phyloP scores from a whole-genome alignment of 2,329 filamentous ascomycete genomes.

The Thelonectria rubi region DNA sequence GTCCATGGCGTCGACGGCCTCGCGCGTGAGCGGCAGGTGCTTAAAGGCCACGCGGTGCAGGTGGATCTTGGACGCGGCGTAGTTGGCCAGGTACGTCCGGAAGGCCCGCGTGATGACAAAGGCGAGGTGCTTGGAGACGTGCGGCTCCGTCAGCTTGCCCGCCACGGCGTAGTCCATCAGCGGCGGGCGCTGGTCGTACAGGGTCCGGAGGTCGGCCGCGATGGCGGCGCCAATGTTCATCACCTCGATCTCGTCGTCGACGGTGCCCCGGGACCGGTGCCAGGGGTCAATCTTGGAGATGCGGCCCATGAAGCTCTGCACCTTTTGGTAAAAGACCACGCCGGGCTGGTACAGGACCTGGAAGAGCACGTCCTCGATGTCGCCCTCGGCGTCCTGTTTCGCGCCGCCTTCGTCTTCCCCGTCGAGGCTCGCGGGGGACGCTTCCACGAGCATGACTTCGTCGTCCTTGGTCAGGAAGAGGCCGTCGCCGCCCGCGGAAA shows the following conservation, averaged over 20 bases:
- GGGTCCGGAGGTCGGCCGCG: conserved; percentile 56
- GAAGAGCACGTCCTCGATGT: conserved; percentile 61
- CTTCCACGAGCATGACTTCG: conserved; percentile 55
- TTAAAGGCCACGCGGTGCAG: conserved; percentile 67
- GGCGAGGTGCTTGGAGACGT: conserved; percentile 59
- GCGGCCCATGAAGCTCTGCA: conserved; percentile 65
- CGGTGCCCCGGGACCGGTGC: conserved; percentile 64
- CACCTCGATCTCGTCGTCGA: conserved; percentile 66
- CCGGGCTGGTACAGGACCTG: conserved; percentile 65
- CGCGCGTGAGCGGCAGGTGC: conserved; percentile 60
- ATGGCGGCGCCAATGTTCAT: conserved; percentile 64
- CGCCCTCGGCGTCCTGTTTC: conserved; percentile 42
- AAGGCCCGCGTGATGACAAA: conserved; percentile 62
- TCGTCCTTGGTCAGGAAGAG: conserved; percentile 60
- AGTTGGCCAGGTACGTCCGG: conserved; percentile 65
- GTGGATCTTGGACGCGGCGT: conserved; percentile 64
- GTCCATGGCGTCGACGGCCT: conserved; percentile 57
- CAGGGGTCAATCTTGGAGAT: conserved; percentile 66
- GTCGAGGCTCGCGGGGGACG: conserved; percentile 52
- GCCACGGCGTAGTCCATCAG: conserved; percentile 66
- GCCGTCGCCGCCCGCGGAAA: conserved; percentile 65
- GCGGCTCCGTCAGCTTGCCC: conserved; percentile 58
- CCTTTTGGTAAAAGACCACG: conserved; percentile 65
- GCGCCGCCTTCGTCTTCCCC: conserved; percentile 40
- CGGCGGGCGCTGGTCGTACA: conserved; percentile 61